phyloP scores from a whole-genome alignment of 306 rosid species.

The Glycine latifolia region DNA sequence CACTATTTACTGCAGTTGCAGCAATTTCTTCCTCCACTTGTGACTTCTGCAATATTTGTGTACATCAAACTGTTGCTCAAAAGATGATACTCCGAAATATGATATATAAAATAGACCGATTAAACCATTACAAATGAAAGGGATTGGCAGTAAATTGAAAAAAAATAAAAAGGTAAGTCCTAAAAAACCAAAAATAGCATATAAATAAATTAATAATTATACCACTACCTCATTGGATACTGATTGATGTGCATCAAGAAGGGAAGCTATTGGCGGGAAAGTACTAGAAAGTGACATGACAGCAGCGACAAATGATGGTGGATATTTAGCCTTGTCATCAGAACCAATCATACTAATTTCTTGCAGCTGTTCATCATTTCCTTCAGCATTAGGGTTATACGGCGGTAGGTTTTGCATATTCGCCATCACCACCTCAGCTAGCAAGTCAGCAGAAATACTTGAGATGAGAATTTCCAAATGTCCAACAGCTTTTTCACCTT shows the following conservation, averaged over 20 bases:
- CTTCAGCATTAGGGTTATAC: conserved; percentile 61
- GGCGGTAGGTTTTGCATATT: conserved; percentile 84
- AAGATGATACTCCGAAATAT: conserved; percentile 27
- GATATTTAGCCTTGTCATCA: conserved; percentile 88
- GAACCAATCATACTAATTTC: conserved; percentile 77
- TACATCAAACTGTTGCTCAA: conserved; percentile 42
- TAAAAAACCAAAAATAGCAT: conserved; percentile 36
- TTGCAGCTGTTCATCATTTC: conserved; percentile 75
- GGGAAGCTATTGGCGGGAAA: conserved; percentile 78
- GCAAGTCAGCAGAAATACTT: conserved; percentile 90
- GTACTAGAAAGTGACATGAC: conserved; percentile 87
- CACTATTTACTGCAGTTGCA: conserved; percentile 55
- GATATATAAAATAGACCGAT: background rate
- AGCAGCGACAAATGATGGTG: conserved; percentile 81
- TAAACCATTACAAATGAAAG: conserved; percentile 23
- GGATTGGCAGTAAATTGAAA: conserved; percentile 22
- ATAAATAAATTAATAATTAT: conserved; percentile 38
- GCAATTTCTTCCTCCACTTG: conserved; percentile 60
- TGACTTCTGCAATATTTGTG: conserved; percentile 63
- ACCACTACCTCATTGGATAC: conserved; percentile 60
- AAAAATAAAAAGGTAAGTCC: conserved; percentile 4
- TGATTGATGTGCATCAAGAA: conserved; percentile 67
- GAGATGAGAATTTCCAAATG: conserved; percentile 88
- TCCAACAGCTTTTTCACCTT: conserved; percentile 87
- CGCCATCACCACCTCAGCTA: conserved; percentile 94